Evolutionary conservation across 2,329 filamentous ascomycete species (phyloP).

Genomic region (Sclerotinia nivalis): DNA sequence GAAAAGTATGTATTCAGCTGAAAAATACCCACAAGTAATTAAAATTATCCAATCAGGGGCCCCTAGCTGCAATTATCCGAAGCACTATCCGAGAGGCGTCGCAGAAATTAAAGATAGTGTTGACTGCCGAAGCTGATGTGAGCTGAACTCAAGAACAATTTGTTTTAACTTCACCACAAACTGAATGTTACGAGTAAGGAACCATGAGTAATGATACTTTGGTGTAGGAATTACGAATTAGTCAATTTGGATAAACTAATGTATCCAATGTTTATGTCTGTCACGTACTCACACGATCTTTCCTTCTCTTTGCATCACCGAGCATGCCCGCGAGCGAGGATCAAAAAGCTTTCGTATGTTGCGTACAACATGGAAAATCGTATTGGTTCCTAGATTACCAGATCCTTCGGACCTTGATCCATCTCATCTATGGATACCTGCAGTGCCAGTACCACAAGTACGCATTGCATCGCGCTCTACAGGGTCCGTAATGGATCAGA

Average conservation of each 20-base stretch:
- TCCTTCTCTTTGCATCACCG: neutral
- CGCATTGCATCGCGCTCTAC: conserved; percentile 7
- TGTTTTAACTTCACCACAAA: conserved; percentile 1
- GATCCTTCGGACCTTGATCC: conserved; percentile 9
- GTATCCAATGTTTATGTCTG: neutral
- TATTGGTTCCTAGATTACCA: conserved; percentile 9
- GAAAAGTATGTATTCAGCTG: conserved; percentile 21
- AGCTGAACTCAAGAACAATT: conserved; percentile 11
- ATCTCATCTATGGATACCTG: neutral
- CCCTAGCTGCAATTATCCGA: conserved; percentile 22
- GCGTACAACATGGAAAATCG: conserved; percentile 5
- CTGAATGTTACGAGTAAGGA: neutral
- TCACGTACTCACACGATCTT: neutral
- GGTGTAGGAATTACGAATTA: neutral
- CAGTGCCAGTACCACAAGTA: neutral
- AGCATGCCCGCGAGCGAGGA: neutral
- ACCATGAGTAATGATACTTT: neutral
- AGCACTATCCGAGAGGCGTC: conserved; percentile 24
- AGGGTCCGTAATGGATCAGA: neutral
- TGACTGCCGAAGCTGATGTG: conserved; percentile 24
- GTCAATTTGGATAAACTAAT: neutral
- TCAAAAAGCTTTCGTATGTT: neutral
- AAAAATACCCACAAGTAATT: conserved; percentile 22
- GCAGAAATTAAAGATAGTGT: conserved; percentile 22
- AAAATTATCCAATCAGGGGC: conserved; percentile 2